Evolutionary conservation across 2,329 filamentous ascomycete species (phyloP).

Genomic region (Parastagonospora avenae): DNA sequence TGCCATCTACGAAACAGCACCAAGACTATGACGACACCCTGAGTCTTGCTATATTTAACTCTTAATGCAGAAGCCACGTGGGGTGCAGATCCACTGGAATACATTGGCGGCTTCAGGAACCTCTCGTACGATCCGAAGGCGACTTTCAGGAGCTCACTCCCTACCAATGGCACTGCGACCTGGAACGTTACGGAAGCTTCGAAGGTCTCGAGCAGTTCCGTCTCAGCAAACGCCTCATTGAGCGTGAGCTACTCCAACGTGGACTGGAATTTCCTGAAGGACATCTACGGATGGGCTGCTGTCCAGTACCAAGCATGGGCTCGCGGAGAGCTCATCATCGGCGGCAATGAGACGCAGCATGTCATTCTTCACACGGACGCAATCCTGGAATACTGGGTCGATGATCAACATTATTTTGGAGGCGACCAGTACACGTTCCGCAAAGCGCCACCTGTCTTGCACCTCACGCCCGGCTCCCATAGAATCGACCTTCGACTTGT

Average conservation of each 20-base stretch:
- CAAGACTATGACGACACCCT: background rate
- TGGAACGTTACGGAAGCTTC: conserved; percentile 54
- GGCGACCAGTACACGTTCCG: conserved; percentile 62
- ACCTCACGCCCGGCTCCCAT: conserved; percentile 57
- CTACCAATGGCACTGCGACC: conserved; percentile 54
- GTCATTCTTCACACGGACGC: conserved; percentile 54
- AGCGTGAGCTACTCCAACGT: conserved; percentile 55
- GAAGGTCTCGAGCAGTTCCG: conserved; percentile 25
- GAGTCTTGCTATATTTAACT: background rate
- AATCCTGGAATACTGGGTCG: conserved; percentile 60
- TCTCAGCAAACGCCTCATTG: conserved; percentile 47
- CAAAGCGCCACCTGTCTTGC: conserved; percentile 56
- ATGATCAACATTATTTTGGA: conserved; percentile 59
- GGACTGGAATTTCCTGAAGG: conserved; percentile 60
- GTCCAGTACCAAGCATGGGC: conserved; percentile 65
- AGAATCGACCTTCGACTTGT: conserved; percentile 58
- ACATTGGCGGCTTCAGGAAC: conserved; percentile 57
- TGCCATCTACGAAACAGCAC: background rate
- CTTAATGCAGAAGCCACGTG: conserved; percentile 58
- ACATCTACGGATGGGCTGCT: conserved; percentile 64
- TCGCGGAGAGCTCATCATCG: conserved; percentile 54
- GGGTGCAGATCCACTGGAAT: conserved; percentile 64
- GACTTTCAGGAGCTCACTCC: conserved; percentile 57
- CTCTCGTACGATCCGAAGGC: conserved; percentile 51
- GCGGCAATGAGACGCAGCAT: conserved; percentile 37